phyloP scores from a whole-genome alignment of 306 rosid species.

The Fagus sylvatica region DNA sequence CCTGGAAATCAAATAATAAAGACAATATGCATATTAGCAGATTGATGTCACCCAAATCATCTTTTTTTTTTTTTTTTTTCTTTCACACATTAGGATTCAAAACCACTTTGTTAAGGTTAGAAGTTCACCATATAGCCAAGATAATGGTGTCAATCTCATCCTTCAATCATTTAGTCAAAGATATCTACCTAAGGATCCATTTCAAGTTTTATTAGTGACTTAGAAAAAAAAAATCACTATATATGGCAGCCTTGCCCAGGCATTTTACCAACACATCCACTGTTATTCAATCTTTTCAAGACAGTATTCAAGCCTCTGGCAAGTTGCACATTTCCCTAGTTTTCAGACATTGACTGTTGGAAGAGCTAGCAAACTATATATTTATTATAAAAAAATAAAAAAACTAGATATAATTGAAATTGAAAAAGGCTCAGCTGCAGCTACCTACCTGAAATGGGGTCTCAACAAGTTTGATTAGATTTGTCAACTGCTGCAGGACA shows the following conservation, averaged over 20 bases:
- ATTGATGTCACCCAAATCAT: constrained; percentile 19
- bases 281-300: neutral
- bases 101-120: neutral
- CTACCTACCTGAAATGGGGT: constrained; percentile 83
- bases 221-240: neutral
- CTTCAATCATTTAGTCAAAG: neutral
- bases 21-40: constrained; percentile 25
- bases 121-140: neutral
- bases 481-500: constrained; percentile 79
- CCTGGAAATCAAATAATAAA: constrained; percentile 55
- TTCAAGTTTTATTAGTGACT: neutral
- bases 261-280: neutral
- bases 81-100: neutral
- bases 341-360: neutral
- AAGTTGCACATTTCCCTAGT: neutral
- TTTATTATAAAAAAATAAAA: neutral
- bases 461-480: constrained; percentile 71
- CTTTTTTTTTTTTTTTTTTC: neutral
- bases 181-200: neutral
- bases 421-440: constrained; percentile 21
- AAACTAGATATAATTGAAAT: neutral
- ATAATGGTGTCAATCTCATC: constrained; percentile 1
- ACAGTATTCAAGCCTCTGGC: neutral
- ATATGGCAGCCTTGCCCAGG: neutral
- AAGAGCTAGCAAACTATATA: neutral